These are phyloP conservation scores for Russula vinacea DNA, from an alignment of 768 basidiomycete species.

Conservation along the genomic window DNA sequence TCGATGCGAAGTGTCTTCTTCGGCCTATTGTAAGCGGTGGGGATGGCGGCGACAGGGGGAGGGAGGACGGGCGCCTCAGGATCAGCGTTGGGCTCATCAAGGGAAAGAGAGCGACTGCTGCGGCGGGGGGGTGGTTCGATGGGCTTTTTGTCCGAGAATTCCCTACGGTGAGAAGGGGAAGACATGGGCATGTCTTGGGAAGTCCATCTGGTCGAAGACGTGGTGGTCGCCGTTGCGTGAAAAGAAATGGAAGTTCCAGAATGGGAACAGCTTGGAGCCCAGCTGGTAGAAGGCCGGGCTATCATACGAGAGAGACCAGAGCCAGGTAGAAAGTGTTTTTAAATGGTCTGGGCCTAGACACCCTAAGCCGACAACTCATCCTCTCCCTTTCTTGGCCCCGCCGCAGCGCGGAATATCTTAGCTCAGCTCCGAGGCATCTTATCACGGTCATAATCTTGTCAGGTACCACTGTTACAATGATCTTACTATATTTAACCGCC, in stretches of 20 bases:
- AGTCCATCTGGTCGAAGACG: slow-evolving; percentile 24
- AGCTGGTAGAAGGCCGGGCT: slow-evolving; percentile 12
- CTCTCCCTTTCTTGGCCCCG: neutral
- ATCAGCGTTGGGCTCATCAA: slow-evolving; percentile 9
- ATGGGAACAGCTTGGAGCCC: slow-evolving; percentile 4
- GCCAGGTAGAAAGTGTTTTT: neutral
- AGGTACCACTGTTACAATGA: neutral
- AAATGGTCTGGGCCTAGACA: neutral
- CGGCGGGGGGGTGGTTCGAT: neutral
- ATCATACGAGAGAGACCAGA: slow-evolving; percentile 11
- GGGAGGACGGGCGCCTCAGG: slow-evolving; percentile 20
- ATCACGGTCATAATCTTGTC: neutral
- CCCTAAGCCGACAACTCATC: neutral
- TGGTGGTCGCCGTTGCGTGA: slow-evolving; percentile 10
- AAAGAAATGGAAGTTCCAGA: slow-evolving; percentile 3
- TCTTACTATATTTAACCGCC: too few relatives aligned
- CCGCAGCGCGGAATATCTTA: neutral
- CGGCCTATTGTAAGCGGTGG: slow-evolving; percentile 34
- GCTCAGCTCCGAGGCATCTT: neutral
- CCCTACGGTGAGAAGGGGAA: neutral
- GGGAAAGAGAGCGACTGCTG: neutral
- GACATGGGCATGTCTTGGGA: slow-evolving; percentile 24
- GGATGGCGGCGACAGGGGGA: slow-evolving; percentile 22
- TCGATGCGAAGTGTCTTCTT: slow-evolving; percentile 42
- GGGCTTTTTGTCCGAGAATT: neutral